Conservation (phyloP, 495 filamentous ascomycete species). For the Pseudevernia furfuracea region DNA sequence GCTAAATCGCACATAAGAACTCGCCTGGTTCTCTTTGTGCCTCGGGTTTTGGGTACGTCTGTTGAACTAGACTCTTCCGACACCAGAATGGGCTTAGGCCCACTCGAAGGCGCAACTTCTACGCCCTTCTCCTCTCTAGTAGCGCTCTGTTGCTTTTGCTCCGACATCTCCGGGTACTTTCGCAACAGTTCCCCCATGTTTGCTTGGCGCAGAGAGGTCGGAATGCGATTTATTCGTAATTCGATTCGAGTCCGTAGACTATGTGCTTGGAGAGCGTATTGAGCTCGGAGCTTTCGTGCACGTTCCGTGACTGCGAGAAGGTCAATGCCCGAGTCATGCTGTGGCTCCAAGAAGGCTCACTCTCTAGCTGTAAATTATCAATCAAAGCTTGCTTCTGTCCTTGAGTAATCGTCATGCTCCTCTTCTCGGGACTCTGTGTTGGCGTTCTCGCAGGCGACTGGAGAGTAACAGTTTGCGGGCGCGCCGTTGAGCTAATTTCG, state of each 20-base stretch:
- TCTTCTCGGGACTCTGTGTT: slow-evolving; percentile 53
- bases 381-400: slow-evolving; percentile 82
- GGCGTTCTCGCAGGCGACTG: slow-evolving; percentile 40
- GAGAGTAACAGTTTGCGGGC: slow-evolving; percentile 34
- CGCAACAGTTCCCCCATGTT: slow-evolving; percentile 78
- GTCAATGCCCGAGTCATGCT: slow-evolving; percentile 20
- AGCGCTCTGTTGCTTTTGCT: slow-evolving; percentile 29
- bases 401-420: slow-evolving; percentile 58
- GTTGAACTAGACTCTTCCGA: slow-evolving; percentile 19
- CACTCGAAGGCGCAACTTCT: background rate
- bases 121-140: slow-evolving; percentile 26
- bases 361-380: slow-evolving; percentile 87
- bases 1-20: slow-evolving; percentile 11
- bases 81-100: slow-evolving; percentile 21
- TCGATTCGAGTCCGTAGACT: slow-evolving; percentile 80
- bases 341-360: slow-evolving; percentile 44
- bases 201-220: slow-evolving; percentile 63
- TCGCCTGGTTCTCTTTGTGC: slow-evolving; percentile 56
- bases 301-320: slow-evolving; percentile 69
- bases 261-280: slow-evolving; percentile 81
- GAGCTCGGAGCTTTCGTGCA: slow-evolving; percentile 80
- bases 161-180: slow-evolving; percentile 38
- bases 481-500: slow-evolving; percentile 29
- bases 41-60: slow-evolving; percentile 18
- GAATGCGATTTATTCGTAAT: slow-evolving; percentile 90